Percentiles rank a stretch among this genome's conserved stretches.
phyloP scores from a whole-genome alignment of 306 rosid species.

The Pterocarpus santalinus region DNA sequence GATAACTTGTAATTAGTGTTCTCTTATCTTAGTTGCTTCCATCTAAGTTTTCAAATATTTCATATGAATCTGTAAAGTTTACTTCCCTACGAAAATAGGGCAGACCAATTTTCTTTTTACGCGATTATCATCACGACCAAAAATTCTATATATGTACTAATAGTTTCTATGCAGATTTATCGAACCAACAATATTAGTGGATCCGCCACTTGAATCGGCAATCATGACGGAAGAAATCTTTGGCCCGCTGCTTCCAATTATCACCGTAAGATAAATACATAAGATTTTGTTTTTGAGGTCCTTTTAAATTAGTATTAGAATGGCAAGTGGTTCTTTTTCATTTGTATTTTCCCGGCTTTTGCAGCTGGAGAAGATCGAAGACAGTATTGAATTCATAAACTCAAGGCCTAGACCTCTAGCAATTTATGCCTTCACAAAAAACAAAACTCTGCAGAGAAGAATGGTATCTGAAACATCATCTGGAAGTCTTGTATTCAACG shows the following conservation, averaged over 20 bases:
- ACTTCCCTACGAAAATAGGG: not conserved
- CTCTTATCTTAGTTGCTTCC: too few relatives aligned
- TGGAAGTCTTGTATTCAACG: constrained; percentile 68
- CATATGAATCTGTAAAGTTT: not conserved
- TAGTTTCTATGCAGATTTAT: constrained; percentile 61
- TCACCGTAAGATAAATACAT: constrained; percentile 53
- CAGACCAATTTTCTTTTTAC: not conserved
- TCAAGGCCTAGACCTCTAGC: constrained; percentile 78
- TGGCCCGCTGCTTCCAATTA: constrained; percentile 80
- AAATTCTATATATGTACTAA: not conserved
- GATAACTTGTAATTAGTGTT: constrained; percentile 62
- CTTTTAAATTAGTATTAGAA: too few relatives aligned
- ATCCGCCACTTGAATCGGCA: constrained; percentile 74
- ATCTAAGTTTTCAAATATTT: not conserved
- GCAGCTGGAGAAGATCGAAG: constrained; percentile 80
- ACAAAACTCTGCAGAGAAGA: constrained; percentile 60
- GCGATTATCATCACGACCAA: too few relatives aligned
- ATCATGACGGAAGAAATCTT: constrained; percentile 81
- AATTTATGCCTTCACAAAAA: constrained; percentile 71
- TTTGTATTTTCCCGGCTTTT: too few relatives aligned
- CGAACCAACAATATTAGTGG: constrained; percentile 78
- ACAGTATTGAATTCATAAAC: constrained; percentile 67
- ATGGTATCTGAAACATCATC: constrained; percentile 77
- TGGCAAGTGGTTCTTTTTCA: too few relatives aligned
- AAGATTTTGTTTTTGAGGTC: too few relatives aligned